Conservation (phyloP, 352 stramenopile genomes). For the Phytophthora foliorum region DNA sequence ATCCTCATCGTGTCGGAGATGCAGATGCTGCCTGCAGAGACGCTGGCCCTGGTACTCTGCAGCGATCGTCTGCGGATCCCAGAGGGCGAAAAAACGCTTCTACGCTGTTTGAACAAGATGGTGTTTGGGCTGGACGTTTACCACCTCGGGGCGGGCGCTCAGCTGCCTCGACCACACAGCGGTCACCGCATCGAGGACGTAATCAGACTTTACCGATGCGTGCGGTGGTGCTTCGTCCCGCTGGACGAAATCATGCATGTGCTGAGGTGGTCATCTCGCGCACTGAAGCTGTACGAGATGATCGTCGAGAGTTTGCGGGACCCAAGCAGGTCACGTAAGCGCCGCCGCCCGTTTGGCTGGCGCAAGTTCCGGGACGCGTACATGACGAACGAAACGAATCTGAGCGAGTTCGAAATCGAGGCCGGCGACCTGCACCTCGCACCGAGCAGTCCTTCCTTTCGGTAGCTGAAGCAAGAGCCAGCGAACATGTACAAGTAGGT, state of each 20-base stretch:
- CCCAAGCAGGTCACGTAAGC: constrained; percentile 26
- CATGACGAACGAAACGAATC: constrained; percentile 40
- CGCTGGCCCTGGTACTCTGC: constrained; percentile 58
- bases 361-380: constrained; percentile 29
- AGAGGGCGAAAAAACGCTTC: constrained; percentile 58
- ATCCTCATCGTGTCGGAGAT: constrained; percentile 38
- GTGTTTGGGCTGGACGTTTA: constrained; percentile 39
- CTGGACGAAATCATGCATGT: constrained; percentile 61
- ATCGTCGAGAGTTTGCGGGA: constrained; percentile 40
- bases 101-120: constrained; percentile 47
- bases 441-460: constrained; percentile 6
- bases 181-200: constrained; percentile 48
- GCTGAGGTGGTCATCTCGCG: constrained; percentile 46
- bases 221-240: constrained; percentile 69
- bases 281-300: constrained; percentile 63
- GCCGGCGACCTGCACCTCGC: constrained; percentile 48
- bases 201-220: constrained; percentile 53
- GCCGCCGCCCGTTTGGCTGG: constrained; percentile 34
- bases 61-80: constrained; percentile 67
- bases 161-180: constrained; percentile 28
- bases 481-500: background rate
- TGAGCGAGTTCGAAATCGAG: constrained; percentile 73
- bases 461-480: constrained; percentile 14
- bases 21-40: constrained; percentile 54
- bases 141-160: background rate